Conservation (phyloP, 2,329 filamentous ascomycete genomes). For the Diaporthe citrichinensis region DNA sequence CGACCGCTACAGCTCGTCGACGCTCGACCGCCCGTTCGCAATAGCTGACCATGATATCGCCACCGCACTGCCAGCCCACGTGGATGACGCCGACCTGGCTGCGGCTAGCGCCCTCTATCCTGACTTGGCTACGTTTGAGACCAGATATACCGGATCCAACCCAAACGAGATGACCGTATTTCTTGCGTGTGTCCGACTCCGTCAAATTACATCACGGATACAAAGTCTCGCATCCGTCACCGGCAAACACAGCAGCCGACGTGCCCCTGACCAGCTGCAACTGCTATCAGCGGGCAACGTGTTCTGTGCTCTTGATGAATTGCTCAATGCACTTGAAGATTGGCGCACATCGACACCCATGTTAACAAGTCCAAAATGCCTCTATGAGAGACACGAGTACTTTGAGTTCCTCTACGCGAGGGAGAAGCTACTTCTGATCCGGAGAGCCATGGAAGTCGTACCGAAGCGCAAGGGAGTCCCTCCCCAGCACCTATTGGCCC, state of each 20-base stretch:
- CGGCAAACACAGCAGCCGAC: background rate
- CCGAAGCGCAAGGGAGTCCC: conserved; percentile 14
- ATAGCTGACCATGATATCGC: conserved; percentile 56
- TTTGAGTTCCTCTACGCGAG: background rate
- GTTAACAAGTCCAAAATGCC: background rate
- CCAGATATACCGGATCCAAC: background rate
- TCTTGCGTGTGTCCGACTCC: background rate
- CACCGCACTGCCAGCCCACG: background rate
- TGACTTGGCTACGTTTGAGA: background rate
- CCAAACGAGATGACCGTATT: conserved; percentile 4
- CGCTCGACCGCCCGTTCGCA: conserved; percentile 57
- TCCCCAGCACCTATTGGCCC: background rate
- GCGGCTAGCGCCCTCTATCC: conserved; percentile 10
- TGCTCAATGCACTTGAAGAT: background rate
- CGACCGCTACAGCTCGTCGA: conserved; percentile 59
- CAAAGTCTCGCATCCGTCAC: background rate
- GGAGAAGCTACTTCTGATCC: background rate
- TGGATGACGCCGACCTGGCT: background rate
- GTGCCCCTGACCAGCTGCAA: background rate
- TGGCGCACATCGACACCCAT: background rate
- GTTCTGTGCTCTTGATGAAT: background rate
- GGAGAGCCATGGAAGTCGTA: background rate
- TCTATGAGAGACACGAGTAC: conserved; percentile 5
- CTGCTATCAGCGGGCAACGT: background rate
- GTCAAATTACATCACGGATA: conserved; percentile 10